phyloP scores from a whole-genome alignment of 495 filamentous ascomycete species.

The Hypoxylon intermedium region DNA sequence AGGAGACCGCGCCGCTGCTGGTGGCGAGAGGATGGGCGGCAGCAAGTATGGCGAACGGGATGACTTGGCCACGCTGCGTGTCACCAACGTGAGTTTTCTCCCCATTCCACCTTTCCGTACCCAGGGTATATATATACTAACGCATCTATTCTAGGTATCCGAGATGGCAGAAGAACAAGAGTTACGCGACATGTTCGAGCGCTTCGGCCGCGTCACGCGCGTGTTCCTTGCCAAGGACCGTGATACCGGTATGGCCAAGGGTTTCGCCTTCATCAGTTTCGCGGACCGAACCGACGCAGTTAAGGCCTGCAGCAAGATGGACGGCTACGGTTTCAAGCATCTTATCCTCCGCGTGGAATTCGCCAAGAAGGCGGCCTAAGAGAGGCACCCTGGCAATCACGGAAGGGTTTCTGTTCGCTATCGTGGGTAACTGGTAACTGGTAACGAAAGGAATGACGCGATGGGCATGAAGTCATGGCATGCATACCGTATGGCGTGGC shows the following conservation, averaged over 20 bases:
- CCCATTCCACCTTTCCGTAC: background rate
- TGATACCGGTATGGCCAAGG: slow-evolving; percentile 93
- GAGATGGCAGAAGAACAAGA: slow-evolving; percentile 96
- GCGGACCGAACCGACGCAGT: slow-evolving; percentile 86
- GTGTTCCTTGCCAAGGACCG: slow-evolving; percentile 98
- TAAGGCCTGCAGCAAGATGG: slow-evolving; percentile 94
- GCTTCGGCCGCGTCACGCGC: slow-evolving; percentile 93
- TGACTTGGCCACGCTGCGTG: slow-evolving; percentile 92
- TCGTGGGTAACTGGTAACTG: background rate
- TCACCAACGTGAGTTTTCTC: slow-evolving; percentile 84
- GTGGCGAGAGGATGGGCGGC: slow-evolving; percentile 87
- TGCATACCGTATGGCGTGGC: background rate
- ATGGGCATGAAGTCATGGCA: background rate
- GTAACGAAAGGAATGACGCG: background rate
- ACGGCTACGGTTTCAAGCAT: slow-evolving; percentile 93
- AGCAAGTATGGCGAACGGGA: slow-evolving; percentile 89
- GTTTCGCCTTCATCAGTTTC: slow-evolving; percentile 98
- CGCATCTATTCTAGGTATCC: slow-evolving; percentile 69
- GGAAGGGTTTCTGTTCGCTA: too few relatives aligned
- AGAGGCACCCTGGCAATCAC: background rate
- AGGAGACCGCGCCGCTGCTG: slow-evolving; percentile 65
- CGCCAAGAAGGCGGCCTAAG: slow-evolving; percentile 65
- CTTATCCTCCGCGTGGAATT: slow-evolving; percentile 91
- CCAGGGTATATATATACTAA: too few relatives aligned
- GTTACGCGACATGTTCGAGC: slow-evolving; percentile 95